Conservation (phyloP, 345 rosid species). For the Lepidium aucheri region DNA sequence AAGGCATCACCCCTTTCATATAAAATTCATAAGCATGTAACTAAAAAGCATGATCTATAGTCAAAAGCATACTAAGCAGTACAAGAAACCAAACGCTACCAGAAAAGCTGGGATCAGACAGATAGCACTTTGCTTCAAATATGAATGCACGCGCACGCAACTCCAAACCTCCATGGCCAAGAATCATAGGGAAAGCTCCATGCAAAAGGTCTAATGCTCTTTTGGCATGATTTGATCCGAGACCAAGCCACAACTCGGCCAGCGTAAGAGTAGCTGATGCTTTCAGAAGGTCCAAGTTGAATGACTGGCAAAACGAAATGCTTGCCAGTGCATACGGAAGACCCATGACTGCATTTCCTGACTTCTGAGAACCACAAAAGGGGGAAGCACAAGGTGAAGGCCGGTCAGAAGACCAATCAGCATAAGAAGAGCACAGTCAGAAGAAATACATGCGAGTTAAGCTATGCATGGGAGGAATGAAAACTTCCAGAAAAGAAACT, state of each 20-base stretch:
- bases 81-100: constrained; percentile 35
- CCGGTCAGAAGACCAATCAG: background rate
- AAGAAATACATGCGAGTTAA: background rate
- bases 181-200: constrained; percentile 75
- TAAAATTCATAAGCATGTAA: background rate
- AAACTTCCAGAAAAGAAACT: background rate
- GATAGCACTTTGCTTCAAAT: constrained; percentile 83
- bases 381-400: background rate
- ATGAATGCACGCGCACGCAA: constrained; percentile 84
- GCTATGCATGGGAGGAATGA: background rate
- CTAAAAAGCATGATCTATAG: background rate
- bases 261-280: constrained; percentile 88
- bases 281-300: constrained; percentile 93
- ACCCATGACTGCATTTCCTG: constrained; percentile 91
- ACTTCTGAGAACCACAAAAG: constrained; percentile 45
- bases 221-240: constrained; percentile 77
- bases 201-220: constrained; percentile 66
- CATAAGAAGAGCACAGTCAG: background rate
- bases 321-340: constrained; percentile 92
- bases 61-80: background rate
- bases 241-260: constrained; percentile 88
- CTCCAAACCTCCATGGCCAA: constrained; percentile 97
- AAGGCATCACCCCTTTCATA: background rate
- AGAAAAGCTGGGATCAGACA: constrained; percentile 75
- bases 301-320: constrained; percentile 91